Conservation (phyloP, 495 filamentous ascomycete species). For the Hypoxylon subgilvum region DNA sequence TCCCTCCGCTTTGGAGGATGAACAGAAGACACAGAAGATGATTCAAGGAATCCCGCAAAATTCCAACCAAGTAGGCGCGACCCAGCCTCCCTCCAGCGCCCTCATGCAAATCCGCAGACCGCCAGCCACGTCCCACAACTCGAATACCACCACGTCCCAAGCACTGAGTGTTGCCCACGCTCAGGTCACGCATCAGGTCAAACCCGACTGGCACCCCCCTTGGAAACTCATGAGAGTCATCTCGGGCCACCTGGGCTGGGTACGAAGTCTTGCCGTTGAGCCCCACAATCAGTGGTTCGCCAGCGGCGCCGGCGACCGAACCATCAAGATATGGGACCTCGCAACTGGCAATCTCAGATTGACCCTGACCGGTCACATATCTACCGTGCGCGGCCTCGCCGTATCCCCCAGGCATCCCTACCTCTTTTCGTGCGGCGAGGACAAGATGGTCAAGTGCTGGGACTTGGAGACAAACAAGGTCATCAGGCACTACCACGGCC, state of each 20-base stretch:
- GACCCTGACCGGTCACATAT: constrained; percentile 96
- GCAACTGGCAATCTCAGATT: constrained; percentile 81
- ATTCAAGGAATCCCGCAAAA: constrained; percentile 68
- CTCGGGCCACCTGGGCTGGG: constrained; percentile 96
- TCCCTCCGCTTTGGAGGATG: constrained; percentile 47
- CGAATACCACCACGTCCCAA: constrained; percentile 29
- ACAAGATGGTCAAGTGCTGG: constrained; percentile 99
- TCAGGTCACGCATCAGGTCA: constrained; percentile 72
- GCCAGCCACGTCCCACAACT: constrained; percentile 2
- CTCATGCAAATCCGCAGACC: constrained; percentile 57
- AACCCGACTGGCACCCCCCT: constrained; percentile 93
- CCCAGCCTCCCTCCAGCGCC: constrained; percentile 61
- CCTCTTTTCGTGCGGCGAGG: constrained; percentile 95
- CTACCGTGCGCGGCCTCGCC: constrained; percentile 90
- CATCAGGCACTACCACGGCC: constrained; percentile 97
- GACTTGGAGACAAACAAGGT: constrained; percentile 98
- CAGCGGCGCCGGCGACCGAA: constrained; percentile 92
- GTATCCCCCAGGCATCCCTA: constrained; percentile 95
- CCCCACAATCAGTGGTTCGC: constrained; percentile 98
- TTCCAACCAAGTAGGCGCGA: constrained; percentile 42
- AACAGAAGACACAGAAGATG: constrained; percentile 68
- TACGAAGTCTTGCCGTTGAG: constrained; percentile 86
- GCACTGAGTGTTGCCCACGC: constrained; percentile 66
- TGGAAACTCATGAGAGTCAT: constrained; percentile 99
- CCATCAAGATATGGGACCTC: constrained; percentile 99